Percentiles rank a stretch among this genome's conserved stretches.
Conservation (phyloP, 2,329 filamentous ascomycete species). For the Trichoderma sp. region DNA sequence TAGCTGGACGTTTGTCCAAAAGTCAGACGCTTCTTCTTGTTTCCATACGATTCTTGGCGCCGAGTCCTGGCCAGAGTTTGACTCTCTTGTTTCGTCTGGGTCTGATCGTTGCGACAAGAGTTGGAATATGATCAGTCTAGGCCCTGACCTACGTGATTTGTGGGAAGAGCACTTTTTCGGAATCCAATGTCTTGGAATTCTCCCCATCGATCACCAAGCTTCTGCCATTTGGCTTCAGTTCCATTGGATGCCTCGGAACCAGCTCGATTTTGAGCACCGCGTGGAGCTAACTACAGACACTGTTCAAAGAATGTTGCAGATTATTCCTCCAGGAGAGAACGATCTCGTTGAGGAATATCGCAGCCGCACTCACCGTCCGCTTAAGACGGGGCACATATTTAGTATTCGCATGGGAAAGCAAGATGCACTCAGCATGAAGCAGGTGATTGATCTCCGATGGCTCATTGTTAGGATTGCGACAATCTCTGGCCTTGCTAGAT, state of each 20-base stretch:
- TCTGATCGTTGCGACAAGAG: not conserved
- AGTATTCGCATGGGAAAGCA: not conserved
- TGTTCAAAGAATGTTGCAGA: not conserved
- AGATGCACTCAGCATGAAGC: not conserved
- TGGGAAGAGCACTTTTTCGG: not conserved
- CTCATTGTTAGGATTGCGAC: not conserved
- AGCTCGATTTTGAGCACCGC: too few relatives aligned
- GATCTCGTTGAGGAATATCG: not conserved
- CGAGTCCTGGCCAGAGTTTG: not conserved
- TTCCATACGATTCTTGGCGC: not conserved
- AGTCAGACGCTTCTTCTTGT: too few relatives aligned
- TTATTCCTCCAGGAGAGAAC: not conserved
- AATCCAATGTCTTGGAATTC: not conserved
- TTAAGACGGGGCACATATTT: not conserved
- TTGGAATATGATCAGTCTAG: not conserved
- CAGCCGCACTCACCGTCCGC: not conserved
- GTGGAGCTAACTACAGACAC: not conserved
- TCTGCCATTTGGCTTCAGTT: not conserved
- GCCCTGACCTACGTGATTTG: not conserved
- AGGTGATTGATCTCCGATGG: not conserved
- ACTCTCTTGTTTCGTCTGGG: not conserved
- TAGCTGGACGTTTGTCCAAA: not conserved
- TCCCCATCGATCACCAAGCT: not conserved
- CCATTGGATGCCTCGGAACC: slow-evolving; percentile 10
- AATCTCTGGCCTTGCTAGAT: not conserved